phyloP scores from a whole-genome alignment of 2,329 filamentous ascomycete species.

The Paecilomyces dactylethromorphus region DNA sequence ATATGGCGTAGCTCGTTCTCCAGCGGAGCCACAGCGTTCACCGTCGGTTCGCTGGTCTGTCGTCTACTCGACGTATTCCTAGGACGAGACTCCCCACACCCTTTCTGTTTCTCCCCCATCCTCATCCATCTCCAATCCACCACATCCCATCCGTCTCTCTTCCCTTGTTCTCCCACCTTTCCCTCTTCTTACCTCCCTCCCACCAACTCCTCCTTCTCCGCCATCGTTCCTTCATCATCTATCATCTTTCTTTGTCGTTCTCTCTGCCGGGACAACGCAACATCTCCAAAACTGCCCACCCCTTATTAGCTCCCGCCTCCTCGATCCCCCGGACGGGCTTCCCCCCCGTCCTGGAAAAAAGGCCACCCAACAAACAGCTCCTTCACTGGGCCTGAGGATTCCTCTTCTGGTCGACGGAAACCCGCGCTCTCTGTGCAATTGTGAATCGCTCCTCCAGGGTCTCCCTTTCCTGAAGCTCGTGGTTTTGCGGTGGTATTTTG shows the following conservation, averaged over 20 bases:
- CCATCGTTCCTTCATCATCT: slow-evolving; percentile 28
- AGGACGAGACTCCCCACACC: neutral
- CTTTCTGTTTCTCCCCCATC: slow-evolving; percentile 8
- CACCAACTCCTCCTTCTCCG: slow-evolving; percentile 10
- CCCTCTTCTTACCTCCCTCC: slow-evolving; percentile 15
- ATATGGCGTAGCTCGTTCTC: neutral
- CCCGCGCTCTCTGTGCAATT: slow-evolving; percentile 2
- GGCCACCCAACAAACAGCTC: slow-evolving; percentile 5
- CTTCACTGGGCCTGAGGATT: neutral
- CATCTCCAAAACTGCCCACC: neutral
- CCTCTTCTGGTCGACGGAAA: slow-evolving; percentile 6
- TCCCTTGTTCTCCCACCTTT: slow-evolving; percentile 19
- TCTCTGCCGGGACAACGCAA: slow-evolving; percentile 9
- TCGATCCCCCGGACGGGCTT: slow-evolving; percentile 6
- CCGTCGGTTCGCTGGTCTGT: slow-evolving; percentile 1
- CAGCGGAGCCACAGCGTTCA: neutral
- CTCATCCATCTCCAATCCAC: slow-evolving; percentile 12
- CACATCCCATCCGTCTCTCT: slow-evolving; percentile 10
- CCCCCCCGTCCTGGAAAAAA: slow-evolving; percentile 7
- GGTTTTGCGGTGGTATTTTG: slow-evolving; percentile 8
- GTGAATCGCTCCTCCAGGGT: slow-evolving; percentile 1
- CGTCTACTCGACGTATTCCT: slow-evolving; percentile 1
- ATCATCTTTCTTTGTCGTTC: slow-evolving; percentile 37
- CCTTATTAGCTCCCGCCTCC: slow-evolving; percentile 3
- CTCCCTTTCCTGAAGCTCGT: slow-evolving; percentile 6